phyloP scores from a whole-genome alignment of 768 basidiomycete genomes.

The Rhodotorula sphaerocarpa region DNA sequence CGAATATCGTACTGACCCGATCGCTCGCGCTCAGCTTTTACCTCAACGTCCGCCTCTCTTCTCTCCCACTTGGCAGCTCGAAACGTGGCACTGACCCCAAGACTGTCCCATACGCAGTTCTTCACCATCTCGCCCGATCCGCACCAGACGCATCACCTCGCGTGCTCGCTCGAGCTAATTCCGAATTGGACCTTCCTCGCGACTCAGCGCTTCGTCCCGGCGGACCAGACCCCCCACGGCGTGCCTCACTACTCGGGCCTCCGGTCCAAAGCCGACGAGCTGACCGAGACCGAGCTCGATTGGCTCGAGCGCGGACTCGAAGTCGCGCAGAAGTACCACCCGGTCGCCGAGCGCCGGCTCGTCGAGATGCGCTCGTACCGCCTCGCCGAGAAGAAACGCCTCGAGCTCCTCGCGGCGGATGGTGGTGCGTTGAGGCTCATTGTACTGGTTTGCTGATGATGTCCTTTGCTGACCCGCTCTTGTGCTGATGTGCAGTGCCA shows the following conservation, averaged over 20 bases:
- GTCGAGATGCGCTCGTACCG: too few relatives aligned
- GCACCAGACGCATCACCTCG: conserved; percentile 17
- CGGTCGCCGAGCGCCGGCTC: too few relatives aligned
- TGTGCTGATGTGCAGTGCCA: background rate
- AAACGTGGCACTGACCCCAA: too few relatives aligned
- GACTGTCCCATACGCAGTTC: too few relatives aligned
- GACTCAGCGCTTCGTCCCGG: conserved; percentile 1
- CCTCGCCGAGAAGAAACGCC: too few relatives aligned
- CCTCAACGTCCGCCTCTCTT: background rate
- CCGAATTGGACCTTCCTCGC: conserved; percentile 15
- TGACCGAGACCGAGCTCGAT: conserved; percentile 9
- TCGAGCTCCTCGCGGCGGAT: background rate
- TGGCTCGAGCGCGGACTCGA: conserved; percentile 19
- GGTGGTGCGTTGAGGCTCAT: background rate
- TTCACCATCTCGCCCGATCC: conserved; percentile 12
- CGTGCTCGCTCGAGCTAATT: conserved; percentile 7
- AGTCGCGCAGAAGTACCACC: too few relatives aligned
- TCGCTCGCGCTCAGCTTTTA: too few relatives aligned
- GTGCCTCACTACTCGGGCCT: too few relatives aligned
- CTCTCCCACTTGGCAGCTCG: too few relatives aligned
- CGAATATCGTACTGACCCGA: too few relatives aligned
- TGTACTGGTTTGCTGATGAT: background rate
- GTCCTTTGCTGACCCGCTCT: background rate
- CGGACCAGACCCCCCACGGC: too few relatives aligned
- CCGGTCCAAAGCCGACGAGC: background rate